Evolutionary conservation across 1,284 basidiomycete species (phyloP).

Genomic region (Salmacisia buchloeana): DNA sequence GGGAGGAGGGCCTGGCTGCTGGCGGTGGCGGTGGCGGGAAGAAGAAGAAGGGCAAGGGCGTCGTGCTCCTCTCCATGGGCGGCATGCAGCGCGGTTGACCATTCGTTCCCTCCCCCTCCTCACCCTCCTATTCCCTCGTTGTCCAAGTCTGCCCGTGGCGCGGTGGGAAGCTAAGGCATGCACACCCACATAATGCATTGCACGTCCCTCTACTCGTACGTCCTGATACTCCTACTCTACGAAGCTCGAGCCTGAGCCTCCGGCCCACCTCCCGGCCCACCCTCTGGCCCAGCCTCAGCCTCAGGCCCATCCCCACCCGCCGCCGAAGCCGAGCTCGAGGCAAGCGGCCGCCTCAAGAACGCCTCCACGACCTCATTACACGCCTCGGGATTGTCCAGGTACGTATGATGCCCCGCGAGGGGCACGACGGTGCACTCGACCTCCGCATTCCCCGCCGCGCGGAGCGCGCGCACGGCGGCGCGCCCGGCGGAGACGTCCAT

Average conservation of each 20-base stretch:
- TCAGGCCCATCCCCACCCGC: no score
- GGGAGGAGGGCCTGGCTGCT: neutral
- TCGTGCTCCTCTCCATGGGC: conserved; percentile 27
- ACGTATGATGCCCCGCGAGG: conserved; percentile 45
- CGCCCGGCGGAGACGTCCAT: conserved; percentile 43
- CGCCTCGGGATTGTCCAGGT: conserved; percentile 36
- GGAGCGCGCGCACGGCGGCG: conserved; percentile 26
- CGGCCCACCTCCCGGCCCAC: no score
- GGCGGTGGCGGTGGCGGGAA: conserved; percentile 12
- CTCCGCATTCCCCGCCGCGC: conserved; percentile 26
- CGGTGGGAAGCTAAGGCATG: neutral
- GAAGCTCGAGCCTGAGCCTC: no score
- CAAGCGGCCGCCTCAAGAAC: neutral
- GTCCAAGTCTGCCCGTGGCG: neutral
- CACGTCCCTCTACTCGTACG: no score
- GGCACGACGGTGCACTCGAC: conserved; percentile 32
- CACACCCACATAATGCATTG: no score
- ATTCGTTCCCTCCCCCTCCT: neutral
- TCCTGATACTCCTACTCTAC: no score
- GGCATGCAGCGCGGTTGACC: conserved; percentile 30
- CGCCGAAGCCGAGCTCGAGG: no score
- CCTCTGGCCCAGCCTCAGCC: no score
- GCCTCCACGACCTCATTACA: neutral
- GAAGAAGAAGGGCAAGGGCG: conserved; percentile 36
- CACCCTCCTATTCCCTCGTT: neutral